phyloP scores from a whole-genome alignment of 805 yeast species.

The Hanseniaspora valbyensis region DNA sequence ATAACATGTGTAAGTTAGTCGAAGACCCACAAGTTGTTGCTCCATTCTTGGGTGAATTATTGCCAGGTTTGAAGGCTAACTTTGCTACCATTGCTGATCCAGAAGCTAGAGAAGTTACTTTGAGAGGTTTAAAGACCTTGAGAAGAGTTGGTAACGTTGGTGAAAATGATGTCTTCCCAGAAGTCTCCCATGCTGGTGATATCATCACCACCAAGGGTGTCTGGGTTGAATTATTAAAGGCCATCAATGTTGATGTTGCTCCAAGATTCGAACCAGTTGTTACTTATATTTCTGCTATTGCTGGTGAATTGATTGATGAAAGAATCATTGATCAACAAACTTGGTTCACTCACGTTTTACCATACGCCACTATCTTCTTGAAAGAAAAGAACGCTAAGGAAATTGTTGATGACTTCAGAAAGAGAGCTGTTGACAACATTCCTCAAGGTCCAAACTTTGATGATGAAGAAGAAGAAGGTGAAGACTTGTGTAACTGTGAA shows the following conservation, averaged over 20 bases:
- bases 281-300: constrained; percentile 84
- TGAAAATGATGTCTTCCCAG: constrained; percentile 84
- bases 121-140: constrained; percentile 92
- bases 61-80: constrained; percentile 94
- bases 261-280: constrained; percentile 69
- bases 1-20: constrained; percentile 99
- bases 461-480: constrained; percentile 97
- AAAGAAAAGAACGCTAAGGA: constrained; percentile 88
- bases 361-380: constrained; percentile 91
- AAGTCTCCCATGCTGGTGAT: constrained; percentile 98
- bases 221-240: constrained; percentile 60
- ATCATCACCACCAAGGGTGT: constrained; percentile 73
- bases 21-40: constrained; percentile 99
- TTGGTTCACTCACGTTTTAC: constrained; percentile 82
- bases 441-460: constrained; percentile 93
- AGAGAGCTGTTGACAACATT: constrained; percentile 93
- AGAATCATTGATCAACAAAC: constrained; percentile 84
- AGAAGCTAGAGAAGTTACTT: constrained; percentile 98
- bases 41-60: constrained; percentile 90
- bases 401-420: constrained; percentile 86
- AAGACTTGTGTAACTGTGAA: constrained; percentile 99
- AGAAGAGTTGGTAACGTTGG: constrained; percentile 98
- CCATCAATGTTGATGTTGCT: constrained; percentile 48
- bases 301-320: constrained; percentile 98
- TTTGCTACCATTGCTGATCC: constrained; percentile 97